Percentiles rank a stretch among this genome's conserved stretches.
Evolutionary conservation across 257 asterid species (phyloP).

Genomic region (Ajuga chamaepitys): DNA sequence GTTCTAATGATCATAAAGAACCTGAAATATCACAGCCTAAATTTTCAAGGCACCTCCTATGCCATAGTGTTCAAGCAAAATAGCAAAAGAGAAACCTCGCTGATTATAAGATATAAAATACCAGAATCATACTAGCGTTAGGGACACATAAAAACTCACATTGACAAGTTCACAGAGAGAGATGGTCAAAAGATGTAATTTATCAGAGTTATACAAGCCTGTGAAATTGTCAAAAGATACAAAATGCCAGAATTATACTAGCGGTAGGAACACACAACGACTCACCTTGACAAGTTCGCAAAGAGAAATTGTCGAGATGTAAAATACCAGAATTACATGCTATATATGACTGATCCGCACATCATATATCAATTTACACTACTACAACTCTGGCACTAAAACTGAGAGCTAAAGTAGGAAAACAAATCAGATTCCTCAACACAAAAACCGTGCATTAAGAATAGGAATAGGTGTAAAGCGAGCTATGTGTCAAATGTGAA

Average conservation of each 20-base stretch:
- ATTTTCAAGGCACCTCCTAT: background rate
- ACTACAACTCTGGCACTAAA: conserved; percentile 1
- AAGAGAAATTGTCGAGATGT: too few species aligned
- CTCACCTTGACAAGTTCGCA: too few species aligned
- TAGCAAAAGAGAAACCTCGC: background rate
- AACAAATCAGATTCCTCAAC: background rate
- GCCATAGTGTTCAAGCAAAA: background rate
- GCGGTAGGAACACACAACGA: too few species aligned
- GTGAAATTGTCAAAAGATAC: too few species aligned
- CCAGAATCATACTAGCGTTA: too few species aligned
- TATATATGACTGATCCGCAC: background rate
- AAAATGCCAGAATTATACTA: too few species aligned
- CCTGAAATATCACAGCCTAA: background rate
- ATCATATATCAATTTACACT: background rate
- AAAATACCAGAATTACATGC: too few species aligned
- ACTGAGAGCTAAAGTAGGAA: background rate
- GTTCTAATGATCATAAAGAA: background rate
- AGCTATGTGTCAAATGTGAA: background rate
- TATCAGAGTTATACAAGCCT: too few species aligned
- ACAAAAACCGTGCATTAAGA: background rate
- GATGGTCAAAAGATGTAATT: too few species aligned
- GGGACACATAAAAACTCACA: too few species aligned
- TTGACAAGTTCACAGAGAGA: too few species aligned
- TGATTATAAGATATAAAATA: too few species aligned
- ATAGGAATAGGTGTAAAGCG: background rate